Evolutionary conservation across 2,329 filamentous ascomycete species (phyloP), one percentile per base, ranked within the genome.

Genomic region (Claviceps cyperi): DNA sequence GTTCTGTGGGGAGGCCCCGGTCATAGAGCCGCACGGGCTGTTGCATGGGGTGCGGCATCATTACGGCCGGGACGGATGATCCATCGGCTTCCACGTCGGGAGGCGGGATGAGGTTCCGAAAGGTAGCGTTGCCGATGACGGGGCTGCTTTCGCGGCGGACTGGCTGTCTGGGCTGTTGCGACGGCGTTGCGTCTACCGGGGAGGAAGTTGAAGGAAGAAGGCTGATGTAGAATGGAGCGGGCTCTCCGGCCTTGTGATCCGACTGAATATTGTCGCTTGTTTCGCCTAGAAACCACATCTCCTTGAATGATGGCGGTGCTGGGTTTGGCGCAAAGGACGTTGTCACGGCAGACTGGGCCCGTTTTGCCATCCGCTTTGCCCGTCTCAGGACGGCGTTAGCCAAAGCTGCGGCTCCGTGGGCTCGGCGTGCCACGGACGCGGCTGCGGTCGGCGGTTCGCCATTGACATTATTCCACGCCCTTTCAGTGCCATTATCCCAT

Each of bases 21-120:
- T 97, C 87, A 64, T 83, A 97, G 1, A 97, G 76, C 1, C 86
- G 80, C 13, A 97, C 72, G 0, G 88, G 91, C 60, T 97, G 92
- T 52, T 83, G 78, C 0, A 73, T 67, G 0, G 84, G 78, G 7
- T 77, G 71, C 0, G 89, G 86, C 44, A 92, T 78, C 54, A 96
- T 71, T 9, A 76, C 76, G 2, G 86, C 86, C 0, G 84, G 70
- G 1, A 80, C 80, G 0, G 86, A 84, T 1, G 82, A 84, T 43
- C 87, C 86, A 59, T 94, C 82, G 0, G 74, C 57, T 46, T 80
- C 75, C 3, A 82, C 61, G 35, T 70, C 70, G 0, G 87, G 84
- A 0, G 75, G 60, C 0, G 87, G 85, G 9, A 92, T 78, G 5
- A 75, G 62, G 5, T 68, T 63, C 5, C 57, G 47, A 17, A 66